These are phyloP conservation scores for Metschnikowia peoriensis DNA, from an alignment of 805 yeast genomes.

Conservation along the genomic window DNA sequence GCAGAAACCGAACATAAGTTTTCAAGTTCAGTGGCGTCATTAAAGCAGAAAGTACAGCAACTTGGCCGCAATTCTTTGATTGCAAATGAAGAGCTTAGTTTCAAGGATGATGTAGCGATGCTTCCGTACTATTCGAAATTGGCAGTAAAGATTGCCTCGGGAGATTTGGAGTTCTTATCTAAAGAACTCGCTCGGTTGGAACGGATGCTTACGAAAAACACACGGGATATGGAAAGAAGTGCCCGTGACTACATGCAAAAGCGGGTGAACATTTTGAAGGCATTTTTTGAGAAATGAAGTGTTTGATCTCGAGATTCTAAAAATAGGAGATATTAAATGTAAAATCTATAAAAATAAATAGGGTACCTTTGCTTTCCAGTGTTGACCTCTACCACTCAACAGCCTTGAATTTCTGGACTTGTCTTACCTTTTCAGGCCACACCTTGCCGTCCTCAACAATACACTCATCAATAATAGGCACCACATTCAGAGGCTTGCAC, in stretches of 20 bases:
- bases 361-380: neutral
- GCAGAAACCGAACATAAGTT: slow-evolving; percentile 5
- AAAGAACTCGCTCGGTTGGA: slow-evolving; percentile 36
- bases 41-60: slow-evolving; percentile 12
- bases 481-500: slow-evolving; percentile 73
- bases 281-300: slow-evolving; percentile 1
- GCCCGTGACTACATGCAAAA: slow-evolving; percentile 51
- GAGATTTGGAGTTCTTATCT: slow-evolving; percentile 41
- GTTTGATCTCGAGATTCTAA: neutral
- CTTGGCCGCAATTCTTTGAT: slow-evolving; percentile 14
- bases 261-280: slow-evolving; percentile 49
- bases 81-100: slow-evolving; percentile 12
- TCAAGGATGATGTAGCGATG: slow-evolving; percentile 20
- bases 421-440: slow-evolving; percentile 67
- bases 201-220: slow-evolving; percentile 36
- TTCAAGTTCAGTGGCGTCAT: slow-evolving; percentile 7
- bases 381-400: slow-evolving; percentile 46
- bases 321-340: too few relatives aligned
- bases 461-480: slow-evolving; percentile 73
- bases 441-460: slow-evolving; percentile 66
- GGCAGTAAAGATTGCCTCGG: slow-evolving; percentile 43
- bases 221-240: slow-evolving; percentile 34
- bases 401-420: slow-evolving; percentile 51
- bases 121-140: slow-evolving; percentile 50
- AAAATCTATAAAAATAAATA: neutral